These are phyloP conservation scores for Dicorynia guianensis DNA, from an alignment of 306 rosid genomes.

Conservation along the genomic window DNA sequence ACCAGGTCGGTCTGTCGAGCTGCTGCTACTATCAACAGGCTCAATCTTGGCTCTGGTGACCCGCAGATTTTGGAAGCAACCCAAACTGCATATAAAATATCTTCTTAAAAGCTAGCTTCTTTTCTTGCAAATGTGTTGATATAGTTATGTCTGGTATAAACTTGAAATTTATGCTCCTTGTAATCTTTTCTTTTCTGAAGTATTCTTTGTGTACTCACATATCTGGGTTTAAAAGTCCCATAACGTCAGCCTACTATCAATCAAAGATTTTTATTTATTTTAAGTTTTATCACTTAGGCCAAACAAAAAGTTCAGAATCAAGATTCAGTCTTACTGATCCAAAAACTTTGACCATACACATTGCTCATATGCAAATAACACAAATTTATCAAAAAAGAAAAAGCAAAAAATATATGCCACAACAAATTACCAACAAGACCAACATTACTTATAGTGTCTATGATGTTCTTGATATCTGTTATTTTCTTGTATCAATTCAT, in stretches of 20 bases:
- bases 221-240: not conserved
- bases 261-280: not conserved
- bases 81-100: conserved; percentile 31
- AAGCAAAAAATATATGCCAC: not conserved
- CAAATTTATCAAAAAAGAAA: not conserved
- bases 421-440: conserved; percentile 6
- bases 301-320: not conserved
- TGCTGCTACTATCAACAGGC: conserved; percentile 28
- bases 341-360: no score
- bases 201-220: not conserved
- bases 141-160: conserved; percentile 19
- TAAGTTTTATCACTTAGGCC: not conserved
- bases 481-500: conserved; percentile 23
- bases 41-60: conserved; percentile 29
- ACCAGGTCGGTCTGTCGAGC: conserved; percentile 35
- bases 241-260: not conserved
- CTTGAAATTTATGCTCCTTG: not conserved
- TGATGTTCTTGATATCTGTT: not conserved
- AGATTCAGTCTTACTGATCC: no score
- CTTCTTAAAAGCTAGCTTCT: conserved; percentile 30
- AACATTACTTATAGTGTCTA: conserved; percentile 18
- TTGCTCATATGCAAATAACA: no score
- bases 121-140: not conserved
- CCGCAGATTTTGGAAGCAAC: conserved; percentile 10
- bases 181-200: not conserved